Percentiles rank a stretch among this genome's conserved stretches.
These are phyloP conservation scores for Aquilaria malaccensis DNA, from an alignment of 345 rosid genomes.

Conservation along the genomic window DNA sequence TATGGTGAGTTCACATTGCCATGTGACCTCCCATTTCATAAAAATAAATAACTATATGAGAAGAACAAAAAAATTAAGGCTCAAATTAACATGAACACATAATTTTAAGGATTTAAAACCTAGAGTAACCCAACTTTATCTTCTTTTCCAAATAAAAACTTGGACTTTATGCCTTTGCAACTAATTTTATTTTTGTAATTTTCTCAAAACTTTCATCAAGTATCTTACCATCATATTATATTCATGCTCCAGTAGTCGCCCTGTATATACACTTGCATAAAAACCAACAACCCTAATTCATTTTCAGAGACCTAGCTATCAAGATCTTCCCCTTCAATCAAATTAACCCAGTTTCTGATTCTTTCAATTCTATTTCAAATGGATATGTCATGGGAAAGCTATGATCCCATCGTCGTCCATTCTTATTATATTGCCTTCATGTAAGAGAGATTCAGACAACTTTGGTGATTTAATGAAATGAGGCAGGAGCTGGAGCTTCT, in stretches of 20 bases:
- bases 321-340: neutral
- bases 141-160: too few relatives aligned
- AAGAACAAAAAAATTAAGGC: too few relatives aligned
- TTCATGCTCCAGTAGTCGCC: slow-evolving; percentile 1
- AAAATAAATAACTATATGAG: too few relatives aligned
- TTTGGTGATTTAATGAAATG: slow-evolving; percentile 54
- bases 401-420: slow-evolving; percentile 28
- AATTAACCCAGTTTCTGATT: slow-evolving; percentile 4
- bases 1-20: too few relatives aligned
- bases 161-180: slow-evolving; percentile 47
- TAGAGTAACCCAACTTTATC: too few relatives aligned
- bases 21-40: too few relatives aligned
- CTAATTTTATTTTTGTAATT: slow-evolving; percentile 42
- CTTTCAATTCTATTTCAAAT: slow-evolving; percentile 16
- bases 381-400: slow-evolving; percentile 26
- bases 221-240: slow-evolving; percentile 19
- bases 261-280: slow-evolving; percentile 23
- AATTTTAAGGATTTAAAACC: too few relatives aligned
- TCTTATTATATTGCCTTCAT: slow-evolving; percentile 61
- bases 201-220: slow-evolving; percentile 37
- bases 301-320: too few relatives aligned
- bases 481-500: slow-evolving; percentile 52
- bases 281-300: slow-evolving; percentile 6
- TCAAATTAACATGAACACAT: too few relatives aligned
- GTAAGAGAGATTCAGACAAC: slow-evolving; percentile 68